Base-by-base conservation (phyloP, 306 rosid genomes). In the Alnus glutinosa region DNA sequence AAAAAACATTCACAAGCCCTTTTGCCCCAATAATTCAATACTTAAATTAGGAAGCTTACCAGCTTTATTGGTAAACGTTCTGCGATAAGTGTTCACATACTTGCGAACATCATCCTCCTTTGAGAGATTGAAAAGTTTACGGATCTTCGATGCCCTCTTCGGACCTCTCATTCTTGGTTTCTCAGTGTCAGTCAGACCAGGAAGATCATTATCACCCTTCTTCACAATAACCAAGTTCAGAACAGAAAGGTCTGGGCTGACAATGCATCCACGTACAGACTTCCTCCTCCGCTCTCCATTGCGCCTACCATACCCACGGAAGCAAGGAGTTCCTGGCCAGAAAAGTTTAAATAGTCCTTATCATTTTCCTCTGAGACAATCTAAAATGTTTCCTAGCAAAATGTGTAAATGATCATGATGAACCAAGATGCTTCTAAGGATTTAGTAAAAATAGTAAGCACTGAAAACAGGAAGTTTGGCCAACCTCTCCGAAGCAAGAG, bases 91-190 rank as follows among this genome's bases (percentile, higher is more conserved):
- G 83, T 88, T 88, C 4, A 88, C 92, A 71, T 88, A 88, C 82
- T 88, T 88, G 9, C 92, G 83, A 32, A 88, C 92, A 82, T 88
- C 92, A 77, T 88, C 92, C 50, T 82, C 92, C 88, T 88, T 88
- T 0, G 92, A 88, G 23, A 88, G 92, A 44, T 86, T 86, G 80
- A 88, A 88, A 57, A 88, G 89, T 37, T 88, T 88, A 9, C 92
- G 85, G 67, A 88, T 88, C 87, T 88, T 88, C 8, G 92, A 88
- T 30, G 92, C 92, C 82, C 92, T 88, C 87, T 88, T 88, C 7
- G 92, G 92, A 74, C 92, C 92, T 79, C 92, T 86, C 92, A 88
- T 88, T 63, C 92, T 81, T 1, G 92, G 92, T 28, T 88, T 88
- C 87, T 88, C 92, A 3, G 83, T 83, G 80, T 88, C 92, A 1